Evolutionary conservation across 192 early-diverging fungal genomes (phyloP), one percentile per base, ranked within the genome.

Genomic region (Diversispora epigaea): DNA sequence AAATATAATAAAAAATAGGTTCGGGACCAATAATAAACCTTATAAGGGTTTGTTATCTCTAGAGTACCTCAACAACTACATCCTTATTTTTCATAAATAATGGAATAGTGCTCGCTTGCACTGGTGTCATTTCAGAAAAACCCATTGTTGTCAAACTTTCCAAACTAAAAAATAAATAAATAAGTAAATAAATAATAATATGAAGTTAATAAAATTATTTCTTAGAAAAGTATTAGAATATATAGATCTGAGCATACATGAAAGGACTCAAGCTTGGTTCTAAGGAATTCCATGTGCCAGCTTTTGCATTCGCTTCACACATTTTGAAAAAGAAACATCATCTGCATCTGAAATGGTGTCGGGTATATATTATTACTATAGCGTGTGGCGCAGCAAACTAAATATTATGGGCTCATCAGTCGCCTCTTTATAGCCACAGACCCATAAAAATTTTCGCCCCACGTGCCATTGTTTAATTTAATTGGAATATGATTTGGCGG

Each of bases 51-150:
- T 54, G 50, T 17, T 14, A 17, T 19, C 43, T 3, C 12, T 64
- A 4, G 21, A 11, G 25, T 80, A 88, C 89, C 78, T 97, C 95
- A 14, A 97, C 95, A 5, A 99, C 92, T 0, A 99, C 96, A 82
- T 99, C 97, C 80, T 96, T 95, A 78, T 93, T 89, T 75, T 91
- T 88, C 80, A 95, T 81, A 76, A 98, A 96, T 22, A 94, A 86
- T 8, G 97, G 97, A 50, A 98, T 97, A 0, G 94, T 90, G 4
- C 90, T 84, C 0, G 93, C 88, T 82, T 99, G 97, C 19, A 97
- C 95, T 4, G 96, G 96, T 3, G 95, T 99, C 94, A 96, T 97
- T 52, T 88, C 80, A 6, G 86, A 77, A 77, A 95, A 99, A 4
- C 92, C 93, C 60, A 94, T 82, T 40, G 83, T 81, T 7, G 68